Conservation (phyloP, 78 protist genomes). For the Dictyostelium citrinum region DNA sequence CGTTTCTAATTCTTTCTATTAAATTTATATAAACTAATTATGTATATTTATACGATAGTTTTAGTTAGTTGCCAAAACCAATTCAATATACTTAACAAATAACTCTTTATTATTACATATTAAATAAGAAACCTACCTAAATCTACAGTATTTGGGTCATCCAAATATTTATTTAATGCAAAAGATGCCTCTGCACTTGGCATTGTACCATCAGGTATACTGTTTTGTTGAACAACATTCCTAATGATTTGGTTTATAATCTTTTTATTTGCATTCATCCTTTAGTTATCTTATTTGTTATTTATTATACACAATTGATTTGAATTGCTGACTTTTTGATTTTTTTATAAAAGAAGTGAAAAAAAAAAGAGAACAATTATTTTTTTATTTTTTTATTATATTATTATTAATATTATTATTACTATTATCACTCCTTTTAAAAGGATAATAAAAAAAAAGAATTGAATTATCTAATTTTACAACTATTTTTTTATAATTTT, state of each 20-base stretch:
- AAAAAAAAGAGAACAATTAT: no score
- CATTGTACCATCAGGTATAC: constrained; percentile 73
- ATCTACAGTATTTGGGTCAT: constrained; percentile 67
- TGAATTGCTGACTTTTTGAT: not conserved
- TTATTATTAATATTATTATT: no score
- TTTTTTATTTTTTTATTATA: no score
- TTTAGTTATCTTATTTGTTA: not conserved
- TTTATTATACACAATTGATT: not conserved
- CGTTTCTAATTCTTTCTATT: constrained; percentile 71
- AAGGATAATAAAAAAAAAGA: not conserved
- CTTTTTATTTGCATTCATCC: constrained; percentile 14
- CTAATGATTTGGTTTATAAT: constrained; percentile 64
- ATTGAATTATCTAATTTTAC: not conserved
- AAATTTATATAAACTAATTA: constrained; percentile 43
- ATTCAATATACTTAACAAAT: no score
- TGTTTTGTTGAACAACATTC: constrained; percentile 70
- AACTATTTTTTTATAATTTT: no score
- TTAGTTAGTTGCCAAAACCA: no score
- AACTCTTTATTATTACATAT: no score
- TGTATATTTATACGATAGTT: no score
- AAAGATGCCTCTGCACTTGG: constrained; percentile 50
- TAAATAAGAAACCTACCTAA: constrained; percentile 9
- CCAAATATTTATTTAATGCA: constrained; percentile 46
- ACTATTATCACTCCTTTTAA: not conserved
- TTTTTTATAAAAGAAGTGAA: not conserved